These are phyloP conservation scores for Colletotrichum sp. DNA, from an alignment of 2,329 filamentous ascomycete species.

Conservation along the genomic window DNA sequence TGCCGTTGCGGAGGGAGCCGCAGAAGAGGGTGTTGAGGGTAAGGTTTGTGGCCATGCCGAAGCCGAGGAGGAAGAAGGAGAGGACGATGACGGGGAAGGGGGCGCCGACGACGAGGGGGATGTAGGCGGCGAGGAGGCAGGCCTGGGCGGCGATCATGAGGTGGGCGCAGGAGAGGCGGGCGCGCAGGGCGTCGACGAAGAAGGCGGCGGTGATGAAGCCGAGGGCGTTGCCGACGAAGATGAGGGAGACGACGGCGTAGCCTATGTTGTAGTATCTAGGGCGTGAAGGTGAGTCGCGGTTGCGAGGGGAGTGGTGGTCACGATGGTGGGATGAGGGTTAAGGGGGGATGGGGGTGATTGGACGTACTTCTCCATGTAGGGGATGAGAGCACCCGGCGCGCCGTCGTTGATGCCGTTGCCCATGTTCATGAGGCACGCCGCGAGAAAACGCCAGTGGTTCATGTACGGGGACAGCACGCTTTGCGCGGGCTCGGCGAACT, in stretches of 20 bases:
- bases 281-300: not conserved
- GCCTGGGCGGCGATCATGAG: constrained; percentile 63
- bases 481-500: constrained; percentile 51
- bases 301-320: not conserved
- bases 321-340: not conserved
- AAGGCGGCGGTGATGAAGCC: constrained; percentile 79
- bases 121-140: constrained; percentile 63
- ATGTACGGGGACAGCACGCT: constrained; percentile 66
- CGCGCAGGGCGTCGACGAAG: constrained; percentile 66
- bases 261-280: constrained; percentile 70
- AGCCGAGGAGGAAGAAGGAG: constrained; percentile 70
- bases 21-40: constrained; percentile 65
- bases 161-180: constrained; percentile 67
- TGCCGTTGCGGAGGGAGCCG: constrained; percentile 57
- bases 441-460: constrained; percentile 72
- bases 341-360: not conserved
- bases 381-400: constrained; percentile 78
- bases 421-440: constrained; percentile 69
- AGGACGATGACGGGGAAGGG: constrained; percentile 72
- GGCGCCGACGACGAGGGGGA: constrained; percentile 68
- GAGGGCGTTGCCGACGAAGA: constrained; percentile 78
- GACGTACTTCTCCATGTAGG: constrained; percentile 72
- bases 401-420: constrained; percentile 76
- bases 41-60: constrained; percentile 60
- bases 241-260: constrained; percentile 79